A percentile compares a stretch with the other conserved stretches of the same genome.
Evolutionary conservation across 768 basidiomycete genomes (phyloP).

Genomic region (Macrolepiota fuliginosa): DNA sequence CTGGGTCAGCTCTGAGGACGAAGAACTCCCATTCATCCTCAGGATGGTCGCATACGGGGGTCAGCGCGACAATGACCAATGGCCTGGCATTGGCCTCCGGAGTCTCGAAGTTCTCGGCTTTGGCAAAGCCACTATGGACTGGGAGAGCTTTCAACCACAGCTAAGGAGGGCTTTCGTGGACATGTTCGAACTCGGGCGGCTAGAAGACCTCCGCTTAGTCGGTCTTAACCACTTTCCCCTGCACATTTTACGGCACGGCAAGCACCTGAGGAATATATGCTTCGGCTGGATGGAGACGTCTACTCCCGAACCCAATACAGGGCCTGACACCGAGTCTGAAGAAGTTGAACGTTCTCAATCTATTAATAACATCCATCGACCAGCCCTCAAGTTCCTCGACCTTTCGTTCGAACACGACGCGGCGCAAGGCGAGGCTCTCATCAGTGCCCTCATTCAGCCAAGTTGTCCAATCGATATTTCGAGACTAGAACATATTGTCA

Average conservation of each 20-base stretch:
- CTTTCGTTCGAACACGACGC: slow-evolving; percentile 11
- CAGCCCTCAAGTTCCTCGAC: slow-evolving; percentile 5
- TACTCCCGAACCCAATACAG: neutral
- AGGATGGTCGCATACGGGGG: slow-evolving; percentile 8
- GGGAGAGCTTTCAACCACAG: neutral
- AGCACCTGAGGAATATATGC: neutral
- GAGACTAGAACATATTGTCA: slow-evolving; percentile 5
- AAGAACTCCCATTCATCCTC: slow-evolving; percentile 9
- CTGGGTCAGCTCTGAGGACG: slow-evolving; percentile 10
- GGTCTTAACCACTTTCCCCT: slow-evolving; percentile 8
- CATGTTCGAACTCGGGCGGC: neutral
- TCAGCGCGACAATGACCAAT: neutral
- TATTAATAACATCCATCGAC: neutral
- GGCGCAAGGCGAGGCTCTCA: slow-evolving; percentile 5
- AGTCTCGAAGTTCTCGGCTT: slow-evolving; percentile 9
- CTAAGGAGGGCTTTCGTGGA: slow-evolving; percentile 4
- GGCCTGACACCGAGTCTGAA: neutral
- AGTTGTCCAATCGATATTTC: slow-evolving; percentile 5
- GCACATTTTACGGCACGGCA: neutral
- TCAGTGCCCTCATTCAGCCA: neutral
- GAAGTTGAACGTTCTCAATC: neutral
- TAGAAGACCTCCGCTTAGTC: slow-evolving; percentile 10
- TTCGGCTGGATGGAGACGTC: slow-evolving; percentile 6
- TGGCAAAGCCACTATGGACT: slow-evolving; percentile 8
- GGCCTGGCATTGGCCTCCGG: neutral